A percentile compares a stretch with the other conserved stretches of the same genome.
Conservation (phyloP, 73 alveolate genomes). For the Tetrahymena elliotti region DNA sequence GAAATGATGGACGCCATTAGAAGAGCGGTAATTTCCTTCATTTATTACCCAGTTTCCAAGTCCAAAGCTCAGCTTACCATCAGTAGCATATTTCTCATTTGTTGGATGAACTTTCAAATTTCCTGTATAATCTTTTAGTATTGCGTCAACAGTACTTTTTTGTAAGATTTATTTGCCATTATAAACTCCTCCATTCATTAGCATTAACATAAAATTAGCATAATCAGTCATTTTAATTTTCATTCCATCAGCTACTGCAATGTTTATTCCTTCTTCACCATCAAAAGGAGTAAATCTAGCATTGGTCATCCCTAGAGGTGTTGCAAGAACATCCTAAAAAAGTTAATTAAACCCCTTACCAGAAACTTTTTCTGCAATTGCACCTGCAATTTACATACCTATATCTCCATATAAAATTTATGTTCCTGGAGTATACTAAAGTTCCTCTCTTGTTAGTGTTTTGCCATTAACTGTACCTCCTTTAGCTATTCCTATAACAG, state of each 20-base stretch:
- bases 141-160: background rate
- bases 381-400: conserved; percentile 9
- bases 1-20: background rate
- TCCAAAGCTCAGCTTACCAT: background rate
- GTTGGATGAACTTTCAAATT: background rate
- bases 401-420: background rate
- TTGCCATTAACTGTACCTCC: background rate
- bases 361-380: conserved; percentile 10
- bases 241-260: conserved; percentile 24
- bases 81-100: background rate
- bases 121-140: background rate
- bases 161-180: background rate
- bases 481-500: conserved; percentile 6
- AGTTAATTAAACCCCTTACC: conserved; percentile 16
- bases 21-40: background rate
- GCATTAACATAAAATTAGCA: conserved; percentile 3
- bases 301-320: conserved; percentile 3
- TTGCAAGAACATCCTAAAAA: conserved; percentile 1
- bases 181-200: background rate
- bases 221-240: conserved; percentile 4
- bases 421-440: background rate
- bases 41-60: background rate
- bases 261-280: conserved; percentile 5
- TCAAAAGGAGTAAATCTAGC: conserved; percentile 9
- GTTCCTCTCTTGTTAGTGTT: background rate